Base-by-base conservation (phyloP, 768 basidiomycete genomes). In the Lactarius akahatsu region DNA sequence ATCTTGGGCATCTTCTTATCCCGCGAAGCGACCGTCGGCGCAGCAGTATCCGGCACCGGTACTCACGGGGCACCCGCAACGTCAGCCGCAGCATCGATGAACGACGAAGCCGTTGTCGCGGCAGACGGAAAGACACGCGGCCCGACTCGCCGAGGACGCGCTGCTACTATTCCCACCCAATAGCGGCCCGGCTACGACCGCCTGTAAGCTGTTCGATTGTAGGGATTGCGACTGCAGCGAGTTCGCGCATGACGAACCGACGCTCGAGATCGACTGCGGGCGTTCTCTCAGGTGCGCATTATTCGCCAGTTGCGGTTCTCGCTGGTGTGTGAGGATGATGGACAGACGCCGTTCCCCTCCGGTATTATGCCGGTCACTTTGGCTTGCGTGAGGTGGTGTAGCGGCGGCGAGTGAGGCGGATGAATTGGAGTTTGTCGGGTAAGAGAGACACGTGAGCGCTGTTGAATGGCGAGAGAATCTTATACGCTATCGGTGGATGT, bases 201-300 rank as follows among this genome's bases (percentile, higher is more conserved):
- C 87, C 3, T 78, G 81, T 18, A 81, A 83, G 69, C 86, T 87
- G 59, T 79, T 72, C 15, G 76, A 74, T 71, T 84, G 85, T 9
- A 81, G 78, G 4, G 78, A 77, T 26, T 50, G 47, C 11, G 47
- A 74, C 71, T 84, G 85, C 10, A 81, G 78, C 8, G 78, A 77
- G 9, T 34, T 36, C 2, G 26, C 47, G n/a, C 45, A 18, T 3
- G 62, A 63, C 6, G 61, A 62, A 72, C 83, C 83, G 65, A 78
- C 80, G 73, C 89, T 90, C 23, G 82, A 81, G 70, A 85, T 75
- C 1, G 90, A 90, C 59, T 76, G 79, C 1, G 86, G 86, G 7
- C 69, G 69, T 28, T 43, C 62, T 4, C 85, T 80, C 54, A 85
- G 85, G 43, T 76, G 73, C 41, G 72, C 72, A 45, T 68, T 71